Conservation (phyloP, 805 yeast species). For the Hanseniaspora vineae region DNA sequence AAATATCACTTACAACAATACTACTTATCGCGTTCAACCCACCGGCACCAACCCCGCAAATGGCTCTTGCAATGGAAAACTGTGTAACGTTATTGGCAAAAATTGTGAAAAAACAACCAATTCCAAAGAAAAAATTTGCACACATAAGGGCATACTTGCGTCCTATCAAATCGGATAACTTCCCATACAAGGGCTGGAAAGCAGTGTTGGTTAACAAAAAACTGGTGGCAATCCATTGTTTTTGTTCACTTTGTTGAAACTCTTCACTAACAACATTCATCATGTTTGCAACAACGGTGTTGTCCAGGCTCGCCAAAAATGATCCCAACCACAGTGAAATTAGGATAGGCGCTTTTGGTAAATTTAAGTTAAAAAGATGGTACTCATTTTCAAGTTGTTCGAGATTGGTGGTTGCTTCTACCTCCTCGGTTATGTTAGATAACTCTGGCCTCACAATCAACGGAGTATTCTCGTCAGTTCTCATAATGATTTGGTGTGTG, state of each 20-base stretch:
- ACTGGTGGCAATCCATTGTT: constrained; percentile 58
- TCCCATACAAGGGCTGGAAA: constrained; percentile 55
- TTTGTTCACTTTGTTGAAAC: constrained; percentile 33
- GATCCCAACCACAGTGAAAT: constrained; percentile 34
- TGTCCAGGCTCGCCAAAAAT: constrained; percentile 33
- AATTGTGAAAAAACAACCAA: constrained; percentile 35
- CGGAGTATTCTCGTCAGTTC: constrained; percentile 3
- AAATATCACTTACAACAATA: constrained; percentile 62
- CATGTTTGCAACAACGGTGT: constrained; percentile 37
- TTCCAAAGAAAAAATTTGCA: constrained; percentile 30
- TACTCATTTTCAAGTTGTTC: constrained; percentile 13
- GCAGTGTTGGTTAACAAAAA: constrained; percentile 51
- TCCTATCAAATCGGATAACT: constrained; percentile 44
- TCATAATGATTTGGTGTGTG: constrained; percentile 2
- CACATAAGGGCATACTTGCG: constrained; percentile 30
- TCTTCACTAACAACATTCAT: constrained; percentile 35
- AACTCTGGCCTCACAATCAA: constrained; percentile 2
- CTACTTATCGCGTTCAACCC: constrained; percentile 69
- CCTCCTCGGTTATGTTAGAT: not conserved
- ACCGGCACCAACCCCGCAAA: constrained; percentile 88
- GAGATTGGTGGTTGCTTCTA: constrained; percentile 3
- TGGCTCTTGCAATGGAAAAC: constrained; percentile 44
- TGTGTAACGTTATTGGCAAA: constrained; percentile 21
- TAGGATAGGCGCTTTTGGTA: constrained; percentile 21
- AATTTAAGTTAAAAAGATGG: constrained; percentile 15